These are phyloP conservation scores for Blastocystis sp. DNA, from an alignment of 352 stramenopile genomes.

Conservation along the genomic window DNA sequence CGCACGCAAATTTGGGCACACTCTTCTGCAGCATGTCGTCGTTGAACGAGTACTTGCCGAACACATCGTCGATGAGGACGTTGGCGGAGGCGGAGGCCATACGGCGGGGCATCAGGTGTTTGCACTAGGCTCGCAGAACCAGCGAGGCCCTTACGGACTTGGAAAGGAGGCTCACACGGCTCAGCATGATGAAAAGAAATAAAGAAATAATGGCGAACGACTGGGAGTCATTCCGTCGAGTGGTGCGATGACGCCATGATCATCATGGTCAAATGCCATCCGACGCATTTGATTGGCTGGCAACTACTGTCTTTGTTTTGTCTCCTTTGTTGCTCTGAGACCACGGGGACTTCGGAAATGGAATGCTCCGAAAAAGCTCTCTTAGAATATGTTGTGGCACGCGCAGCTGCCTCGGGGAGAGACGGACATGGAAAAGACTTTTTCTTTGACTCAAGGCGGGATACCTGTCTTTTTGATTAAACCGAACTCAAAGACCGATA, in stretches of 20 bases:
- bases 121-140: not conserved
- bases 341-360: not conserved
- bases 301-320: constrained; percentile 3
- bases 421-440: constrained; percentile 18
- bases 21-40: constrained; percentile 56
- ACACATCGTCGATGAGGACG: constrained; percentile 63
- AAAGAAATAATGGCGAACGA: constrained; percentile 43
- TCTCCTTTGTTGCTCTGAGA: not conserved
- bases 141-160: not conserved
- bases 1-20: constrained; percentile 56
- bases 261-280: not conserved
- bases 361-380: not conserved
- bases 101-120: not conserved
- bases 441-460: constrained; percentile 36
- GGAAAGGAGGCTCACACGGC: constrained; percentile 17
- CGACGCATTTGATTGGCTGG: constrained; percentile 50
- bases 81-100: constrained; percentile 8
- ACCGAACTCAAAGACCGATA: too few species aligned
- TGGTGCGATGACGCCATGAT: not conserved
- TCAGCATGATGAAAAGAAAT: constrained; percentile 37
- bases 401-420: not conserved
- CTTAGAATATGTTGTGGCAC: not conserved
- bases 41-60: constrained; percentile 67
- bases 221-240: not conserved
- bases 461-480: too few species aligned